Base-by-base conservation (phyloP, 2,329 filamentous ascomycete species). In the Talaromyces sp. region DNA sequence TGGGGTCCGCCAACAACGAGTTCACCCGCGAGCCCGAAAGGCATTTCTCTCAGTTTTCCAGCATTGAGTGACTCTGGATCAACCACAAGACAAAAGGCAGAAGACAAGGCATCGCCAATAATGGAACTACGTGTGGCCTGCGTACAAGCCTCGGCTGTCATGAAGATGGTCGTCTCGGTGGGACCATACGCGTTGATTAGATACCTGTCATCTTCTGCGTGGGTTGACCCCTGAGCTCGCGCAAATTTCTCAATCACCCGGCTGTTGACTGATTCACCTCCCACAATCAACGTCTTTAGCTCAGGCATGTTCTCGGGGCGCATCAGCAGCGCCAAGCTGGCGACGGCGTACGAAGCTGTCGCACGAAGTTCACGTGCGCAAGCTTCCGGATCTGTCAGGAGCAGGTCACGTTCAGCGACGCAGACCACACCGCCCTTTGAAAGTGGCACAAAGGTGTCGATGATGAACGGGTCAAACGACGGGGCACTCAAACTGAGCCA, bases 401-500 rank as follows among this genome's bases (percentile, higher is more conserved):
- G 73, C 9, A 73, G 50, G 6, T 51, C 53, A 6, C 70, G 62
- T 28, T 66, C 60, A 5, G 68, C 71, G 13, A 68, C 69, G 61
- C 72, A 75, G 6, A 75, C 67, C 7, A 72, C 73, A 15, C 63
- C 67, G 5, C 73, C 73, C 7, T 57, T 65, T 35, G 65, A 66
- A 4, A 86, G 71, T 0, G 84, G 81, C 1, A 79, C 76, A 55
- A 84, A 78, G 39, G 83, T 77, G 63, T 83, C 82, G 22, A 78
- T 72, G 43, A 84, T 73, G 51, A 78, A 76, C 28, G 81, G 75
- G 62, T 84, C 81, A 53, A 82, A 79, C 17, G 79, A 78, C 63
- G 79, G 82, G 2, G 79, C 81, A 0, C 80, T 81, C 57, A 83
- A 77, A 60, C 83, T 80, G 15, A 85, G 79, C 13, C 73, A 75